These are phyloP conservation scores for Ichthyophthirius multifiliis DNA, from an alignment of 169 alveolate genomes.

Conservation along the genomic window DNA sequence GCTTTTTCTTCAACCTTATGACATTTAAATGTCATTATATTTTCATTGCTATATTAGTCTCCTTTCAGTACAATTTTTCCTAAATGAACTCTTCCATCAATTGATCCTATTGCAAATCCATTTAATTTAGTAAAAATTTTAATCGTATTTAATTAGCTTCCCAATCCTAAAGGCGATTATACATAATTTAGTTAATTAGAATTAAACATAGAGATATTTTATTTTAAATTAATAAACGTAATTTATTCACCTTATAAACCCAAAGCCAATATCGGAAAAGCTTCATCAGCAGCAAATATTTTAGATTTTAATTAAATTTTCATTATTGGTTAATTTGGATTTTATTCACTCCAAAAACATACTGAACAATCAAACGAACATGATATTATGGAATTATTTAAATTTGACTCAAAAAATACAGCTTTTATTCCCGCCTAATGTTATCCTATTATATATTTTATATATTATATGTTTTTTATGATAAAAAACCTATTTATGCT, in stretches of 20 bases:
- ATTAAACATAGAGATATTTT: background rate
- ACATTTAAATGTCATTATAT: constrained; percentile 9
- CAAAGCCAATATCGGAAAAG: background rate
- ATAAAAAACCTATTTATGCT: background rate
- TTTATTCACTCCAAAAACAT: background rate
- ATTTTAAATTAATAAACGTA: constrained; percentile 30
- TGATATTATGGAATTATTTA: background rate
- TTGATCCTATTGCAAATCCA: constrained; percentile 11
- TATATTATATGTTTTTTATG: background rate
- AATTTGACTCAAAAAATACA: background rate
- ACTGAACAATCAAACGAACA: background rate
- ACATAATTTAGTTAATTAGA: background rate
- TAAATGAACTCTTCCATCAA: constrained; percentile 7
- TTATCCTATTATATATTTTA: background rate
- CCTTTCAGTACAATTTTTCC: background rate
- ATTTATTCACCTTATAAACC: background rate
- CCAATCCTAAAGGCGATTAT: background rate
- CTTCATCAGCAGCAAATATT: background rate
- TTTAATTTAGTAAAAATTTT: background rate
- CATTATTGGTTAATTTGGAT: background rate
- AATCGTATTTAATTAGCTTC: background rate
- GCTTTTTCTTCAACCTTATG: background rate
- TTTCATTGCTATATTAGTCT: background rate
- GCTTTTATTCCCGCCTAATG: background rate
- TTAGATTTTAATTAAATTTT: background rate